Evolutionary conservation across 106 monocot species (phyloP).

Genomic region (Phalaenopsis equestris): DNA sequence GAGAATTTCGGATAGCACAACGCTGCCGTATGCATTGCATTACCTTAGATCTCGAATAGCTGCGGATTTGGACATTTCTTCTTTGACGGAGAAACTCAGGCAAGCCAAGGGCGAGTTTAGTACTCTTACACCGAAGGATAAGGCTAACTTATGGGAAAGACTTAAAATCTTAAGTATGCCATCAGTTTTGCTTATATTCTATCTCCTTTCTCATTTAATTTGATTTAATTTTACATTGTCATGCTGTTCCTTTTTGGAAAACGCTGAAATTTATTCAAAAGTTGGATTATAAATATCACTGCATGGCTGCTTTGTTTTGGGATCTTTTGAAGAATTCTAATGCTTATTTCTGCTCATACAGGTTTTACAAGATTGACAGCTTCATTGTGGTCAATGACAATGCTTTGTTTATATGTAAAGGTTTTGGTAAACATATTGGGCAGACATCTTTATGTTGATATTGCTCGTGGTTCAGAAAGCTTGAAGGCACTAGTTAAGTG

Average conservation of each 20-base stretch:
- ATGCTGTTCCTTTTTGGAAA: neutral
- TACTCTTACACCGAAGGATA: slow-evolving; percentile 37
- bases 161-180: slow-evolving; percentile 79
- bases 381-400: slow-evolving; percentile 81
- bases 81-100: slow-evolving; percentile 68
- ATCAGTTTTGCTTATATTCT: neutral
- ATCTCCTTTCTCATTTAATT: neutral
- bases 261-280: neutral
- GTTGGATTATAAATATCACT: neutral
- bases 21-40: slow-evolving; percentile 65
- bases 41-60: slow-evolving; percentile 37
- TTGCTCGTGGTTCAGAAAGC: slow-evolving; percentile 46
- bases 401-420: slow-evolving; percentile 78
- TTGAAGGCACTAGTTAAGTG: slow-evolving; percentile 36
- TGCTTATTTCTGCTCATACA: slow-evolving; percentile 7
- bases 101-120: slow-evolving; percentile 55
- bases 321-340: neutral
- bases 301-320: neutral
- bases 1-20: slow-evolving; percentile 63
- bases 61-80: slow-evolving; percentile 61
- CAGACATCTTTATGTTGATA: slow-evolving; percentile 88
- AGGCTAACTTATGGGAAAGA: slow-evolving; percentile 69
- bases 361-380: slow-evolving; percentile 78
- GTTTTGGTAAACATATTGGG: slow-evolving; percentile 90
- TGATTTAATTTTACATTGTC: slow-evolving; percentile 1